Conservation (phyloP, 2,329 filamentous ascomycete species). For the Fusarium poae region DNA sequence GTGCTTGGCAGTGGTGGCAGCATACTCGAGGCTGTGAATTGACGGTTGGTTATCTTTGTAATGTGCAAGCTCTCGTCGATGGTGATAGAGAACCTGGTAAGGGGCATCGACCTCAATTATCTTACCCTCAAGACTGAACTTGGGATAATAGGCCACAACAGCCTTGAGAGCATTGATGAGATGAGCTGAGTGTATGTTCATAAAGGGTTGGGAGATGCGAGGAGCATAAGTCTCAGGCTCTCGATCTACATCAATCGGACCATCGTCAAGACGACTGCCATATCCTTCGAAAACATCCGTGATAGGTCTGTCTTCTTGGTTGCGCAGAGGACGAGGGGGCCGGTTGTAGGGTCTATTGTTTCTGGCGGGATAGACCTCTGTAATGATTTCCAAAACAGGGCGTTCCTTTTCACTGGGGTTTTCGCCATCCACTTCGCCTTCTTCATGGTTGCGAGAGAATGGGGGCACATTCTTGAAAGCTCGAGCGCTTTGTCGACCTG, state of each 20-base stretch:
- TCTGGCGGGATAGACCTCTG: conserved; percentile 52
- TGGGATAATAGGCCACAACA: conserved; percentile 63
- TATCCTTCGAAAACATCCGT: conserved; percentile 48
- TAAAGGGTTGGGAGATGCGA: conserved; percentile 53
- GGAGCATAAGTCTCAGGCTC: conserved; percentile 46
- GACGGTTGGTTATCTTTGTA: conserved; percentile 59
- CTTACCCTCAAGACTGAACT: conserved; percentile 54
- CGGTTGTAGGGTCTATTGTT: conserved; percentile 4
- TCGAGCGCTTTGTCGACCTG: conserved; percentile 56
- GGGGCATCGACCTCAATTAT: conserved; percentile 59
- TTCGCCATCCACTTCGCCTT: conserved; percentile 37
- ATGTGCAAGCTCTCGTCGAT: conserved; percentile 57
- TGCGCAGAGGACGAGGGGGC: conserved; percentile 10
- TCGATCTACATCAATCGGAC: conserved; percentile 44
- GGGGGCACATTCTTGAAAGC: conserved; percentile 55
- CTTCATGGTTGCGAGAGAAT: conserved; percentile 26
- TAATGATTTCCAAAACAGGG: conserved; percentile 61
- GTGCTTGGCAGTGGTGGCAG: conserved; percentile 57
- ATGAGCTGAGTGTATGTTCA: conserved; percentile 60
- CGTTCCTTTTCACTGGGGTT: conserved; percentile 38
- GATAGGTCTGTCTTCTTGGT: conserved; percentile 48
- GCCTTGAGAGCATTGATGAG: conserved; percentile 63
- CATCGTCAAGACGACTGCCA: conserved; percentile 47
- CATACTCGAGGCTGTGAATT: conserved; percentile 58
- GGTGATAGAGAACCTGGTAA: conserved; percentile 63